Conservation (phyloP, 2,329 filamentous ascomycete species). For the Fusarium sarcochroum region DNA sequence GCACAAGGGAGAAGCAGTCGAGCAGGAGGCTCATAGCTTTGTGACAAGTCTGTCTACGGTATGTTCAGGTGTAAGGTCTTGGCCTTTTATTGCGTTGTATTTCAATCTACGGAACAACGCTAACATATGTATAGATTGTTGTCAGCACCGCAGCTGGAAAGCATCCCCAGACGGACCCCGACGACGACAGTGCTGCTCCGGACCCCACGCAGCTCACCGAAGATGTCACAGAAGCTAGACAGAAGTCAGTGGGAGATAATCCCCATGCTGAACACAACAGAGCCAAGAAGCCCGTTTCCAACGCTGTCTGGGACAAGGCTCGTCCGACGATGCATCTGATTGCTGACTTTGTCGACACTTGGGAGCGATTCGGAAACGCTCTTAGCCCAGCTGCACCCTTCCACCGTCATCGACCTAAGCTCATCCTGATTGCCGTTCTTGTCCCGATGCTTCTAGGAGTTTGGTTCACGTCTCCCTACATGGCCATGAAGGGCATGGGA, state of each 20-base stretch:
- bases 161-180: conserved; percentile 76
- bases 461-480: conserved; percentile 68
- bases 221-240: conserved; percentile 58
- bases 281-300: conserved; percentile 83
- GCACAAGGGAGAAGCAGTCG: conserved; percentile 85
- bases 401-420: conserved; percentile 63
- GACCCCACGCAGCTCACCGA: conserved; percentile 59
- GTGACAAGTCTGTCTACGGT: conserved; percentile 74
- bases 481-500: conserved; percentile 74
- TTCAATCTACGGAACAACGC: background rate
- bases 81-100: conserved; percentile 3
- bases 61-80: conserved; percentile 51
- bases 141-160: conserved; percentile 83
- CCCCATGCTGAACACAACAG: conserved; percentile 70
- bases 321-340: conserved; percentile 76
- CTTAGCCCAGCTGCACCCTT: conserved; percentile 76
- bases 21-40: conserved; percentile 86
- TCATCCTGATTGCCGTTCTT: conserved; percentile 68
- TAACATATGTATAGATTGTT: conserved; percentile 65
- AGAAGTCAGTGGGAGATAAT: conserved; percentile 62
- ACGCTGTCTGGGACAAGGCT: conserved; percentile 82
- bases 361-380: conserved; percentile 67
- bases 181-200: conserved; percentile 67
- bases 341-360: conserved; percentile 63
- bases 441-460: conserved; percentile 67